Percentiles rank a stretch among this genome's conserved stretches.
Evolutionary conservation across 163 green algal species (phyloP).

Genomic region (Scenedesmus sp.): DNA sequence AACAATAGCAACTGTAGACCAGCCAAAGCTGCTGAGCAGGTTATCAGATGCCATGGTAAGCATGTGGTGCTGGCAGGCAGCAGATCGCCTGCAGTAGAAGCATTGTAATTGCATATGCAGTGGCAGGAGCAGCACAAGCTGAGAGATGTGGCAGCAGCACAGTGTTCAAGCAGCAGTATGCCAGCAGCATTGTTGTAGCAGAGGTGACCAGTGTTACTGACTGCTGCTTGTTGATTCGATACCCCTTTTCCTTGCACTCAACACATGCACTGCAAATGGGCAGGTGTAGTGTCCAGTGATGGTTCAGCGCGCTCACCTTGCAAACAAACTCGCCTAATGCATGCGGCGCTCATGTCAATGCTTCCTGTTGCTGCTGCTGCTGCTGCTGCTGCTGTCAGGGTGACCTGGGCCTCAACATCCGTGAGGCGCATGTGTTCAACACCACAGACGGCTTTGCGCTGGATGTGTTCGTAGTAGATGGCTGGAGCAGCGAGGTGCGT

Average conservation of each 20-base stretch:
- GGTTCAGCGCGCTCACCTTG: no score
- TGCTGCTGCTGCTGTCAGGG: conserved; percentile 70
- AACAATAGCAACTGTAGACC: conserved; percentile 92
- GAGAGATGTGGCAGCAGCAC: not conserved
- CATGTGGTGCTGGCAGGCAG: not conserved
- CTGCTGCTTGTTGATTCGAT: not conserved
- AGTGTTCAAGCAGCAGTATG: not conserved
- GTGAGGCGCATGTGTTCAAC: conserved; percentile 98
- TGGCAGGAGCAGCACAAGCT: not conserved
- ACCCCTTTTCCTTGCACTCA: not conserved
- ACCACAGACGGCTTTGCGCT: conserved; percentile 93
- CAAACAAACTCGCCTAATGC: not conserved
- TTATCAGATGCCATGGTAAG: conserved; percentile 90
- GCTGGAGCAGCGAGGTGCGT: conserved; percentile 73
- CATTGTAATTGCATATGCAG: not conserved
- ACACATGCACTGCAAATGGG: not conserved
- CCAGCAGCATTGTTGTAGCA: not conserved
- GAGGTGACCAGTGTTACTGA: not conserved
- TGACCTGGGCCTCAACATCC: conserved; percentile 95
- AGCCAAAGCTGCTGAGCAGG: conserved; percentile 93
- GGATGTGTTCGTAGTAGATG: conserved; percentile 97
- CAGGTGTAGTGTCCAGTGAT: not conserved
- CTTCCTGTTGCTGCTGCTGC: not conserved
- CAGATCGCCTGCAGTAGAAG: not conserved
- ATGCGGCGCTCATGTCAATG: not conserved